Evolutionary conservation across 2,329 filamentous ascomycete genomes (phyloP).

Genomic region (Nemania sp.): DNA sequence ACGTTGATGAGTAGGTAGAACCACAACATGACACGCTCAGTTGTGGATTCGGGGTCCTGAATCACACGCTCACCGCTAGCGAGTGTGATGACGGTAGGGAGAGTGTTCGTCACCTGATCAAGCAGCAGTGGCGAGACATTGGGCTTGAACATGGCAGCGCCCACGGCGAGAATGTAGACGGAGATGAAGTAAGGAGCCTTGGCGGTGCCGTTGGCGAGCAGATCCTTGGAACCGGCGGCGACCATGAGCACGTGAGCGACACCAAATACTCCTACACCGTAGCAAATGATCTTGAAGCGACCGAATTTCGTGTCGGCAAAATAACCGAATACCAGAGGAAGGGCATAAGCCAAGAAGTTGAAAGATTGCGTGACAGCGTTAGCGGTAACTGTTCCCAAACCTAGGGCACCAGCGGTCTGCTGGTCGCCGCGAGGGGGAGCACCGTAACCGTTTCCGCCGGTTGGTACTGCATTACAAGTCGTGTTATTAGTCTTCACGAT

Average conservation of each 20-base stretch:
- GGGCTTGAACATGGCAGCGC: conserved; percentile 77
- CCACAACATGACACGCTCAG: conserved; percentile 75
- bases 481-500: conserved; percentile 23
- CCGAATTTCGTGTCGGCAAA: conserved; percentile 77
- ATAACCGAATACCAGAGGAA: conserved; percentile 67
- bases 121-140: conserved; percentile 77
- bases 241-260: conserved; percentile 77
- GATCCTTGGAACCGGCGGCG: conserved; percentile 63
- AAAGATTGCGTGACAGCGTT: conserved; percentile 67
- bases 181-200: conserved; percentile 67
- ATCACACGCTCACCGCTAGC: conserved; percentile 72
- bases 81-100: conserved; percentile 63
- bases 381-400: conserved; percentile 66
- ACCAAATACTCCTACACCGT: conserved; percentile 75
- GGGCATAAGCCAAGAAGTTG: conserved; percentile 67
- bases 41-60: conserved; percentile 74
- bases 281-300: conserved; percentile 78
- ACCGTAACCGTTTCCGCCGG: conserved; percentile 60
- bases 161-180: conserved; percentile 65
- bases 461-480: conserved; percentile 56
- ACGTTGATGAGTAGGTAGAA: conserved; percentile 69
- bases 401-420: conserved; percentile 68
- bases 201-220: conserved; percentile 59
- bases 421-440: conserved; percentile 56
- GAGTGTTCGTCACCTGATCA: conserved; percentile 71